Evolutionary conservation across 1,284 basidiomycete species (phyloP), one percentile per base, ranked within the genome.

Genomic region (Malassezia slooffiae): DNA sequence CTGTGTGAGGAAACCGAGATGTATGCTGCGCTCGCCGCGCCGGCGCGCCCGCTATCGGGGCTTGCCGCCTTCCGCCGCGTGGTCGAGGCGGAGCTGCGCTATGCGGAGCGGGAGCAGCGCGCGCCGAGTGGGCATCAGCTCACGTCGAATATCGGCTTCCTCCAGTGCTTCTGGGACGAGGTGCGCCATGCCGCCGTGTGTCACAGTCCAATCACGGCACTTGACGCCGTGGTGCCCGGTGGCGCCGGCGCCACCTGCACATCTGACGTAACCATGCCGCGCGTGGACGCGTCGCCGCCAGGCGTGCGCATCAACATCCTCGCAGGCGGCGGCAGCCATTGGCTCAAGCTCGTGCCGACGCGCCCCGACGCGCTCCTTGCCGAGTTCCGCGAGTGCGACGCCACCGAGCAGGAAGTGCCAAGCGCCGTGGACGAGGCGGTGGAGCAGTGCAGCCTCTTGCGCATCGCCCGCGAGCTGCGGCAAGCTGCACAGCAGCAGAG

Each of bases 151-250:
- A 38, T 44, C 9, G 20, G 29, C 5, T 47, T 24, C 29, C 28
- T 50, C 22, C n/a, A 17, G n/a, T 28, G 30, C 8, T 42, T 41
- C 21, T 50, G 39, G 43, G 31, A 34, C 23, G 47, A 50, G 17
- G 34, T 42, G 20, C 34, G 45, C 7, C 20, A 46, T 36, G 38
- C 44, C 11, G 22, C 41, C 9, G 19, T 34, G 2, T 9, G 11
- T 15, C 19, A 16, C 8, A 22, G 32, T 0, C 33, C 44, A 0
- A 5, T 46, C 5, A 20, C 17, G 1, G 38, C 44, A 10, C 39
- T 46, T 3, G 39, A 45, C 21, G 22, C 24, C n/a, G 27, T 24
- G 4, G 22, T 24, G 3, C 11, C 23, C 4, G 27, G 27, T 3
- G 26, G 12, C 2, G 15, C 9, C 28, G 28, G 28, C 36, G 26